Evolutionary conservation across 1,284 basidiomycete species (phyloP), one percentile per base, ranked within the genome.

Genomic region (Erythrobasidium hasegawianum): DNA sequence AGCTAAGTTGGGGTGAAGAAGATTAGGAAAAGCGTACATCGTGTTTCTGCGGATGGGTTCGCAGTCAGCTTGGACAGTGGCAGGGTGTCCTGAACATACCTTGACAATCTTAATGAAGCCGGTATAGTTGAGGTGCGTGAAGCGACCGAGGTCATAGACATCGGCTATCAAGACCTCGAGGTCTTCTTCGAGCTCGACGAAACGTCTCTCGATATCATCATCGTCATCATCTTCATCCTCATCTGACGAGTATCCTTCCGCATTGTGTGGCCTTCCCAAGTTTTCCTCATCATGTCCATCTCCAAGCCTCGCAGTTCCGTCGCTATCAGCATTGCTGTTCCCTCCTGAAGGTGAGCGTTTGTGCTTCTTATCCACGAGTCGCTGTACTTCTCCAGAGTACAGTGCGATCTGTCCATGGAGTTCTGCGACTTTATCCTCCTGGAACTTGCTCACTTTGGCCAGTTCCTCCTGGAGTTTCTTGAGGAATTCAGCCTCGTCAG

Each of bases 41-140:
- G 73, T 82, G 81, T 87, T 94, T 95, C 88, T 89, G 72, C 24
- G 53, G 59, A 47, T 55, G 20, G 54, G 57, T n/a, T 56, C 49
- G 40, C 64, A 53, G 16, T 60, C 45, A 54, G 26, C 29, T 10
- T 41, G n/a, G 53, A 49, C 27, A 61, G 26, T 40, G 57, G 38
- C 64, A 41, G 7, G 22, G 16, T 14, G 14, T 18, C n/a, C 14
- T 27, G 7, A 14, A 50, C 54, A 18, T 47, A 67, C 65, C 84
- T 98, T 98, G 71, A 97, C 83, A 71, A 98, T 98, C 81, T 99
- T 99, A 83, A 97, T 89, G 79, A 99, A 99, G 9, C 96, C 96
- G 0, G 96, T 80, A 64, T 95, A 76, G 90, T 75, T 75, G 38
- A 74, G 68, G 45, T 74, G 72, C 0, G 73, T 72, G 68, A 75